Base-by-base conservation (phyloP, 495 filamentous ascomycete species). In the Aspergillus kassunensis region DNA sequence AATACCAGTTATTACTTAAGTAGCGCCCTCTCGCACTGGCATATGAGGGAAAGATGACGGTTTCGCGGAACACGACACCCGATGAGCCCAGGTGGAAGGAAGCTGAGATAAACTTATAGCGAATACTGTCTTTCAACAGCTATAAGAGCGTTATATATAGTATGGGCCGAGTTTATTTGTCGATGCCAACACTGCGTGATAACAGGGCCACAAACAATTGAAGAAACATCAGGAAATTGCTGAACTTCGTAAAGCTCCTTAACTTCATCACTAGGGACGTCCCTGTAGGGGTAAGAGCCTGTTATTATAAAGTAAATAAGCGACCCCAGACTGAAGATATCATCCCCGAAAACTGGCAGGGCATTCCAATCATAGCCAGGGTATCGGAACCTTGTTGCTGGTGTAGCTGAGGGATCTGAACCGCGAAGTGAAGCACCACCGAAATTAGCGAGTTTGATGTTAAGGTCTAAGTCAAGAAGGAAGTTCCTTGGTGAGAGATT, bases 401-500 rank as follows among this genome's bases (percentile, higher is more conserved):
- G 19, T 8, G 20, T 24, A 42, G 46, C 46, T 4, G 34, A 41
- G 2, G 47, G 47, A 1, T 12, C 6, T 1, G 47, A 50, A 12
- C 47, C 47, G 18, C n/a, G 8, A 11, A 50, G n/a, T 4, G 47
- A 41, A 21, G 47, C 3, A n/a, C 47, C 36, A 9, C 5, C 35
- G 27, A 50, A 50, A 15, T 41, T 36, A 6, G 24, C 4, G 11
- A 50, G 31, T 4, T 23, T 18, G 6, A 50, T 3, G n/a, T 50
- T 41, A 2, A 50, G 27, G 3, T 41, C 36, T 1, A 6, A n/a
- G 47, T 50, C 35, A 1, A 50, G 24, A 6, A 50, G 27, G 27
- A 50, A 31, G 35, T 41, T 50, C 16, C 47, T 50, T 33, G 47
- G 47, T 16, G 35, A 41, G 13, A 50, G 7, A 41, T 50, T 25